Base-by-base conservation (phyloP, 768 basidiomycete genomes). In the Boletales sp. region DNA sequence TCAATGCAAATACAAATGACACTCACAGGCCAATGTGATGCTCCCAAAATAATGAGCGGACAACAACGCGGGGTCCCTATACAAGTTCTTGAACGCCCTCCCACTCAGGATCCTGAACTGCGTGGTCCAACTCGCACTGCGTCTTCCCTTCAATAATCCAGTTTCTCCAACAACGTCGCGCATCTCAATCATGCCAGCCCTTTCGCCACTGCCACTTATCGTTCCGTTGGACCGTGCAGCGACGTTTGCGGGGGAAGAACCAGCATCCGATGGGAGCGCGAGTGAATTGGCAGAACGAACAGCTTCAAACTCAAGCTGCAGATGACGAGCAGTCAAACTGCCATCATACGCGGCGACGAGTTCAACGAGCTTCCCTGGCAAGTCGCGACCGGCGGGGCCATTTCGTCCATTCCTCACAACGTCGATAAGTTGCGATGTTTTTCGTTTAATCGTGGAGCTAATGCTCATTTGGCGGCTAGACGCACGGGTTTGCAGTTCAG, bases 81-180 rank as follows among this genome's bases (percentile, higher is more conserved):
- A 98, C 52, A 99, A 69, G 63, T 98, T 98, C 80, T 98, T 98
- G 78, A 99, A 98, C 18, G 95, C 94, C 50, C 97, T 72, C 21
- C 94, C 94, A 64, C 93, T 97, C 64, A 99, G 71, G 49, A 97
- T 94, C 65, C 81, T 80, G 63, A 99, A 98, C 72, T 99, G 97
- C 15, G 88, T 94, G 38, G 75, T 76, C 81, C 85, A 93, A 54
- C 80, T 86, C 8, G 95, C 97, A 48, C 92, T 79, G 68, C 87
- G 83, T 58, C 84, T 72, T 14, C 86, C 87, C 44, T 86, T 69
- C 62, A 93, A 66, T 51, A 89, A 60, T 44, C 76, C 71, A 34
- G 81, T 87, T 69, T 91, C 89, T 24, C 79, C 72, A 24, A 75
- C 77, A 0, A 87, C 82, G 65, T 93, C 87, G 2, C 82, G 83